phyloP scores from a whole-genome alignment of 2,329 filamentous ascomycete genomes.

The Monosporascus sp. region DNA sequence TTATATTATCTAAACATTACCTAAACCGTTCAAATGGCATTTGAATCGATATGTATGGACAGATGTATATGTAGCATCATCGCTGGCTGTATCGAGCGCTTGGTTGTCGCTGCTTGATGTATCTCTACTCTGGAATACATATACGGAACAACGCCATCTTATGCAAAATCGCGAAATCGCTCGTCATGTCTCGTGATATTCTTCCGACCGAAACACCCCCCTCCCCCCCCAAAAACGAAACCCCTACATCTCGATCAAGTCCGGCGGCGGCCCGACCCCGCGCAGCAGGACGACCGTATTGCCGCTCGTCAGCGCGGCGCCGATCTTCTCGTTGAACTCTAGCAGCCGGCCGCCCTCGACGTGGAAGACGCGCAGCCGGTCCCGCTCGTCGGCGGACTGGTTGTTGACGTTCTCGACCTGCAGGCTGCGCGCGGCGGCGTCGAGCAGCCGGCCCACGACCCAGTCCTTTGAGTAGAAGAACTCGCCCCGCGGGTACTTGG shows the following conservation, averaged over 20 bases:
- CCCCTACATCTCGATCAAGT: slow-evolving; percentile 56
- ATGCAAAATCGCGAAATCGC: no score
- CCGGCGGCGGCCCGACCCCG: slow-evolving; percentile 75
- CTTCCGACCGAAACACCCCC: no score
- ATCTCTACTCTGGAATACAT: no score
- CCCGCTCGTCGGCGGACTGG: slow-evolving; percentile 66
- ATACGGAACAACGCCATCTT: no score
- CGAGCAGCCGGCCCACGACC: slow-evolving; percentile 80
- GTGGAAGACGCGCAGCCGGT: slow-evolving; percentile 83
- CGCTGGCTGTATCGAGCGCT: no score
- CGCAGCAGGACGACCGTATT: slow-evolving; percentile 87
- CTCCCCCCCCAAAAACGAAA: no score
- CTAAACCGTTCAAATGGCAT: no score
- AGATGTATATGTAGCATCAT: no score
- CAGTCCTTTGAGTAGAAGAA: slow-evolving; percentile 81
- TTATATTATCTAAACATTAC: not conserved
- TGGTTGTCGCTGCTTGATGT: no score
- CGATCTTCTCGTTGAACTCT: slow-evolving; percentile 84
- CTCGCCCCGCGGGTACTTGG: slow-evolving; percentile 75
- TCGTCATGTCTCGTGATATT: not conserved
- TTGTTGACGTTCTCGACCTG: slow-evolving; percentile 86
- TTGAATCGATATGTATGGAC: no score
- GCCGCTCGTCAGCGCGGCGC: slow-evolving; percentile 66
- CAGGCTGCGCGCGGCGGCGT: slow-evolving; percentile 69
- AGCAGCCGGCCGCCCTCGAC: slow-evolving; percentile 83